A percentile compares a stretch with the other conserved stretches of the same genome.
phyloP scores from a whole-genome alignment of 2,329 filamentous ascomycete genomes.

The Westerdykella ornata region DNA sequence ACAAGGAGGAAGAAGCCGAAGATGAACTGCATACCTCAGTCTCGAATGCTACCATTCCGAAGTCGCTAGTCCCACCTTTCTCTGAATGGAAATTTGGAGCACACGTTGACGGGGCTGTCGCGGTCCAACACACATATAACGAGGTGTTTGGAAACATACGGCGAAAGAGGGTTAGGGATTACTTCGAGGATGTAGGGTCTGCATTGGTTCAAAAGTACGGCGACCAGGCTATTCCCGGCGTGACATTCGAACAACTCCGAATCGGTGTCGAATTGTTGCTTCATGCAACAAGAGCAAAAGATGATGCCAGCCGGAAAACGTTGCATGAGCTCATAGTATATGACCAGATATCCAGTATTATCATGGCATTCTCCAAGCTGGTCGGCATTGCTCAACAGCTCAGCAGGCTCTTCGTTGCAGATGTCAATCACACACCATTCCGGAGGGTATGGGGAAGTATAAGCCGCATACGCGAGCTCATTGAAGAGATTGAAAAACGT shows the following conservation, averaged over 20 bases:
- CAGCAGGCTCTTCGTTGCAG: conserved; percentile 17
- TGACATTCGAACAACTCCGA: no score
- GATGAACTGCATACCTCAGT: neutral
- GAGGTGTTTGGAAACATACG: no score
- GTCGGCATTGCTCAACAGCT: conserved; percentile 12
- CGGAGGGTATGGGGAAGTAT: no score
- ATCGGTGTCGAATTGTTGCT: no score
- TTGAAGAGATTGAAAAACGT: conserved; percentile 3
- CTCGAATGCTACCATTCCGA: neutral
- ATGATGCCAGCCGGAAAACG: neutral
- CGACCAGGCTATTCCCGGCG: no score
- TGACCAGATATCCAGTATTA: conserved; percentile 10
- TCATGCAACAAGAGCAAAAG: no score
- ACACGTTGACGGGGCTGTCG: no score
- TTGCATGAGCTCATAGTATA: conserved; percentile 15
- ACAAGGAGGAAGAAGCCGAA: neutral
- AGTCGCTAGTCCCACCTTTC: conserved; percentile 17
- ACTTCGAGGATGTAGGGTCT: no score
- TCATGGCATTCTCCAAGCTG: conserved; percentile 8
- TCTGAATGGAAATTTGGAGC: conserved; percentile 17
- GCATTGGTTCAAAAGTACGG: no score
- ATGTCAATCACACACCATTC: conserved; percentile 3
- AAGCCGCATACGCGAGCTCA: neutral
- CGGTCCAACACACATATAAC: no score
- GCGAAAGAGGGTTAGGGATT: no score